Evolutionary conservation across 306 rosid genomes (phyloP).

Genomic region (Sicyos baderoa): DNA sequence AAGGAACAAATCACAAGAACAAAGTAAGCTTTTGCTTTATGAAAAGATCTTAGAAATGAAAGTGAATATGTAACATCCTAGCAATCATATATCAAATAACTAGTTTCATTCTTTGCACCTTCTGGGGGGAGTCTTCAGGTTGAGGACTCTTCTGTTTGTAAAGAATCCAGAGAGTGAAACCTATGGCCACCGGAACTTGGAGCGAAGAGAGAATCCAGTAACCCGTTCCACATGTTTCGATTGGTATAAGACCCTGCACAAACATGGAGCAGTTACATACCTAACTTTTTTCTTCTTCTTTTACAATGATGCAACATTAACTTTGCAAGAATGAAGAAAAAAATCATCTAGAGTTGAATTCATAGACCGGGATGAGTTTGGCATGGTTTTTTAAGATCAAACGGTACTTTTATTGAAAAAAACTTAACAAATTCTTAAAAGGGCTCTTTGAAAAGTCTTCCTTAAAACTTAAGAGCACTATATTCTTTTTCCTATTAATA

Average conservation of each 20-base stretch:
- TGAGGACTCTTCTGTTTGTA: slow-evolving; percentile 37
- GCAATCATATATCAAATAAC: background rate
- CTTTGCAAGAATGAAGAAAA: background rate
- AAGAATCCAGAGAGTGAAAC: slow-evolving; percentile 62
- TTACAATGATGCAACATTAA: background rate
- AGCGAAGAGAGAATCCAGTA: slow-evolving; percentile 68
- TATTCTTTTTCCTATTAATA: background rate
- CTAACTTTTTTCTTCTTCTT: background rate
- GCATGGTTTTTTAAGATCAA: background rate
- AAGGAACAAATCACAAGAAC: background rate
- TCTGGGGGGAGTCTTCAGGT: slow-evolving; percentile 23
- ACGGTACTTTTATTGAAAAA: background rate
- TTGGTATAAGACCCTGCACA: slow-evolving; percentile 52
- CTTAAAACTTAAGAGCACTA: background rate
- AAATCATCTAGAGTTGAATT: background rate
- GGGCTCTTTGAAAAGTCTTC: background rate
- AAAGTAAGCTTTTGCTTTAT: background rate
- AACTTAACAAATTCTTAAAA: background rate
- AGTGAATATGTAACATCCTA: background rate
- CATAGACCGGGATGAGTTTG: background rate
- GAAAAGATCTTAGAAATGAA: background rate
- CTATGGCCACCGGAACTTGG: slow-evolving; percentile 70
- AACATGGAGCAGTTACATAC: slow-evolving; percentile 1
- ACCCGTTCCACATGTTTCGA: slow-evolving; percentile 66
- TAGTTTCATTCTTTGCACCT: background rate